Percentiles rank a stretch among this genome's conserved stretches.
These are phyloP conservation scores for Miscanthus lutarioriparius DNA, from an alignment of 176 grass and related monocot genomes.

Conservation along the genomic window DNA sequence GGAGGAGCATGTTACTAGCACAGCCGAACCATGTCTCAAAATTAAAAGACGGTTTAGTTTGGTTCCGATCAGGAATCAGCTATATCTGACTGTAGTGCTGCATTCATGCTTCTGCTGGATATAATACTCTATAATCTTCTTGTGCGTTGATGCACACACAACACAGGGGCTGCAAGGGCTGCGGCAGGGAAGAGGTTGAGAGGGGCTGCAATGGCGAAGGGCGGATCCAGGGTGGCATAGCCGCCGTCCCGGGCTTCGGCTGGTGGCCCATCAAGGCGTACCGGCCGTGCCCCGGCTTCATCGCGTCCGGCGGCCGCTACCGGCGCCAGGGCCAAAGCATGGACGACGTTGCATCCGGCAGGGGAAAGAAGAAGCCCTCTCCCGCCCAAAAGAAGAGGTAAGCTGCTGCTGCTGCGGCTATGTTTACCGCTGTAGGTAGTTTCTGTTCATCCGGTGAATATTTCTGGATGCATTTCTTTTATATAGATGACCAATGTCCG, in stretches of 20 bases:
- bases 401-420: not conserved
- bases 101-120: not conserved
- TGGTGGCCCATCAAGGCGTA: conserved; percentile 98
- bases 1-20: not conserved
- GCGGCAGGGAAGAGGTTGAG: conserved; percentile 65
- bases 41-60: not conserved
- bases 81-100: not conserved
- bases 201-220: conserved; percentile 91
- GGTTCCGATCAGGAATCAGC: not conserved
- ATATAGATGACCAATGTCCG: not conserved
- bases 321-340: conserved; percentile 83
- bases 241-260: conserved; percentile 75
- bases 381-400: conserved; percentile 43
- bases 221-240: conserved; percentile 91
- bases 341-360: conserved; percentile 82
- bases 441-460: not conserved
- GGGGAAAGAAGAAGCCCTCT: conserved; percentile 45
- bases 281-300: conserved; percentile 79
- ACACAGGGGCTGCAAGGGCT: conserved; percentile 69
- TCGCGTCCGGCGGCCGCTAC: conserved; percentile 82
- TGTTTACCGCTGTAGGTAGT: no score
- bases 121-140: not conserved
- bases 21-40: no score
- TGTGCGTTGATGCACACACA: not conserved
- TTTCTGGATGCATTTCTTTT: not conserved